Conservation (phyloP, 164 flowering plant genomes). For the Magnolia officinalis region DNA sequence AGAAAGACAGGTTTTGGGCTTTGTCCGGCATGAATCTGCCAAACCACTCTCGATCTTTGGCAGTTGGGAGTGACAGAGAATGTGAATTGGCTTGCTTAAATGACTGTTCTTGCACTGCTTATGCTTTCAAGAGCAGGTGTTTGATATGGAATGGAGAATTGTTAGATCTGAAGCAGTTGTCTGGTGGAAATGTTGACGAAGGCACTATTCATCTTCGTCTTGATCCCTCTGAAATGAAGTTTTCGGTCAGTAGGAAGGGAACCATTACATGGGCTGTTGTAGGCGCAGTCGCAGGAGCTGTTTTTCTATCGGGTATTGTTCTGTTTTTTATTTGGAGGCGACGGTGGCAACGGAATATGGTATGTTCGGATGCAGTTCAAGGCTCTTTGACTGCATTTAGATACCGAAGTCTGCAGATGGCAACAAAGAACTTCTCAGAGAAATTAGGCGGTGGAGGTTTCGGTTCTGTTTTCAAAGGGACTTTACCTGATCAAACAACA, state of each 20-base stretch:
- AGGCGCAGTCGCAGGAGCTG: slow-evolving; percentile 17
- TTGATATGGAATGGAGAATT: slow-evolving; percentile 13
- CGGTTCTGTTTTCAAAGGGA: slow-evolving; percentile 64
- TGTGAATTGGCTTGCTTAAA: slow-evolving; percentile 16
- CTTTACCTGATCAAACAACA: slow-evolving; percentile 35
- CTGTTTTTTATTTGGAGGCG: slow-evolving; percentile 6
- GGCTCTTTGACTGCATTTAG: slow-evolving; percentile 42
- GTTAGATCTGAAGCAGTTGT: slow-evolving; percentile 3
- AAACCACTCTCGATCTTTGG: not conserved
- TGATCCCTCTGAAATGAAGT: not conserved
- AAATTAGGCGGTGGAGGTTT: slow-evolving; percentile 52
- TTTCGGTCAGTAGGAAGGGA: slow-evolving; percentile 2
- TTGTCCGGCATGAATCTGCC: not conserved
- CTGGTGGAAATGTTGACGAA: not conserved
- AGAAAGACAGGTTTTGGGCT: slow-evolving; percentile 3
- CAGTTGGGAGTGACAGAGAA: not conserved
- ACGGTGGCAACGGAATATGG: not conserved
- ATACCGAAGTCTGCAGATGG: slow-evolving; percentile 38
- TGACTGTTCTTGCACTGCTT: slow-evolving; percentile 19
- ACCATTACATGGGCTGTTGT: slow-evolving; percentile 10
- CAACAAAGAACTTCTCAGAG: slow-evolving; percentile 51
- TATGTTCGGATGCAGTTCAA: slow-evolving; percentile 13
- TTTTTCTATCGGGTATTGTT: slow-evolving; percentile 12
- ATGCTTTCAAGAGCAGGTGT: slow-evolving; percentile 6
- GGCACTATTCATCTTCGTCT: not conserved